Conservation (phyloP, 352 stramenopile species). For the Pythium diclinum region DNA sequence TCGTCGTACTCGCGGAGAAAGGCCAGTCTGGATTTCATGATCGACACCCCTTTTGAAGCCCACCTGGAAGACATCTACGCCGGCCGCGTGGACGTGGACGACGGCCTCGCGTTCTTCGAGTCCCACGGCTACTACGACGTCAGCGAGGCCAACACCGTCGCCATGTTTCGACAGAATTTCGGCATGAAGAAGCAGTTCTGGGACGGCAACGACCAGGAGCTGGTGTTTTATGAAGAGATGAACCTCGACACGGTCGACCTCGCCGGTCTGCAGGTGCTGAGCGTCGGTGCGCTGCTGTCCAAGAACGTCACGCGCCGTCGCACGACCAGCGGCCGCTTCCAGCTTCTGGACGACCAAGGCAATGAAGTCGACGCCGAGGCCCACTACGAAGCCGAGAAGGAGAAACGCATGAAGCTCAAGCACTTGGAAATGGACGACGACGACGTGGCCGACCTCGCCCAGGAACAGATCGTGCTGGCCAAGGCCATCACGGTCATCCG, state of each 20-base stretch:
- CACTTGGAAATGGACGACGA: slow-evolving; percentile 61
- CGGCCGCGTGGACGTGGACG: slow-evolving; percentile 36
- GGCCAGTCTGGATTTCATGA: slow-evolving; percentile 6
- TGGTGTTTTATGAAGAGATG: slow-evolving; percentile 23
- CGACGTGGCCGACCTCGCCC: slow-evolving; percentile 56
- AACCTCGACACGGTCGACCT: slow-evolving; percentile 20
- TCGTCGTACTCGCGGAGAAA: slow-evolving; percentile 1
- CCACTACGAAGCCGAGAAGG: slow-evolving; percentile 40
- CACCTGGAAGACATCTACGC: slow-evolving; percentile 68
- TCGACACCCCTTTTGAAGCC: slow-evolving; percentile 55
- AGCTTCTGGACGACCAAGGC: slow-evolving; percentile 61
- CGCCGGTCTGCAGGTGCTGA: slow-evolving; percentile 39
- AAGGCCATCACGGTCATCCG: slow-evolving; percentile 60
- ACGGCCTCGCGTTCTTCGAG: slow-evolving; percentile 76
- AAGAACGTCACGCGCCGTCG: slow-evolving; percentile 28
- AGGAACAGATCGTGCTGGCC: slow-evolving; percentile 49
- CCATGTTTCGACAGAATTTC: slow-evolving; percentile 77
- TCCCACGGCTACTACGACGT: slow-evolving; percentile 83
- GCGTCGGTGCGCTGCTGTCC: slow-evolving; percentile 36
- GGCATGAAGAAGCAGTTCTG: slow-evolving; percentile 64
- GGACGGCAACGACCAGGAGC: slow-evolving; percentile 36
- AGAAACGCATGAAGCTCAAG: slow-evolving; percentile 50
- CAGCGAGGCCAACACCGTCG: slow-evolving; percentile 74
- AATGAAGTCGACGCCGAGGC: slow-evolving; percentile 62
- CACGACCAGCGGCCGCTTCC: slow-evolving; percentile 42